These are phyloP conservation scores for Hymenoscyphus fructigenus DNA, from an alignment of 2,329 filamentous ascomycete species.

Conservation along the genomic window DNA sequence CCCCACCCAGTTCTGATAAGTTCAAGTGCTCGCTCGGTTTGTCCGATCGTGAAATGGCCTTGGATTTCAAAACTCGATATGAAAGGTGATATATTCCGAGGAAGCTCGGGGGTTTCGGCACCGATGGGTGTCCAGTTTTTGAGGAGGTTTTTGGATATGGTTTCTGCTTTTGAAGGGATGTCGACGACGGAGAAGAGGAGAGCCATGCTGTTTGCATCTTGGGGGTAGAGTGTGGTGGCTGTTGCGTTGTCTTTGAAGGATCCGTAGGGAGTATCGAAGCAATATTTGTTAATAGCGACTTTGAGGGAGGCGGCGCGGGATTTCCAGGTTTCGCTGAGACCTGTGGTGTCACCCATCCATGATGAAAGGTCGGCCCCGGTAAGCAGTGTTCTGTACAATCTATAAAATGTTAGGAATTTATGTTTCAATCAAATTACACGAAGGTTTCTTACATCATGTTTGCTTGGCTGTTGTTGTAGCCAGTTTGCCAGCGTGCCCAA, in stretches of 20 bases:
- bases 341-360: conserved; percentile 38
- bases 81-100: conserved; percentile 57
- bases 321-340: conserved; percentile 24
- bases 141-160: conserved; percentile 37
- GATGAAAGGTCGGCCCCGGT: conserved; percentile 47
- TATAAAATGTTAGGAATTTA: conserved; percentile 11
- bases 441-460: conserved; percentile 29
- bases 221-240: conserved; percentile 56
- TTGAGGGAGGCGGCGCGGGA: conserved; percentile 20
- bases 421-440: neutral
- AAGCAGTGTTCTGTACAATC: conserved; percentile 46
- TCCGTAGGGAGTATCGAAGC: conserved; percentile 24
- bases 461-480: conserved; percentile 29
- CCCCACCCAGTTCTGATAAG: conserved; percentile 60
- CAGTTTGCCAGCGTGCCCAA: conserved; percentile 33
- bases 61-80: conserved; percentile 59
- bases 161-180: conserved; percentile 26
- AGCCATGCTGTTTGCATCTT: conserved; percentile 60
- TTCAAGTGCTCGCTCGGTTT: conserved; percentile 48
- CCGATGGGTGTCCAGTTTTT: conserved; percentile 57
- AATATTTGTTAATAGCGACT: conserved; percentile 26
- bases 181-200: conserved; percentile 38
- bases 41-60: conserved; percentile 51
- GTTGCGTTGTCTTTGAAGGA: conserved; percentile 41
- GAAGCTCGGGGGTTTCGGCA: conserved; percentile 54